Evolutionary conservation across 345 rosid genomes (phyloP).

Genomic region (Anastatica hierochuntica): DNA sequence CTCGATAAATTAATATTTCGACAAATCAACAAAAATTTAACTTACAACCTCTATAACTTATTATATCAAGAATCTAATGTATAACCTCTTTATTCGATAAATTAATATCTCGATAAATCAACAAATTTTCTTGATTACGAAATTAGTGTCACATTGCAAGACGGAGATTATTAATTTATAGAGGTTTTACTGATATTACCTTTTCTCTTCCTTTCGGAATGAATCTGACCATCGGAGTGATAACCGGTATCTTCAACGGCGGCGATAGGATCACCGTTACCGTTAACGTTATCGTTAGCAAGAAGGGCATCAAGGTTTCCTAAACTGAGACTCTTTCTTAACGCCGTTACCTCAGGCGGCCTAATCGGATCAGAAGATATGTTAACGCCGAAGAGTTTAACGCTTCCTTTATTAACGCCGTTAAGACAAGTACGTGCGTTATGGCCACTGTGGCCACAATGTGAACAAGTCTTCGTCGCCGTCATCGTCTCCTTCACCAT

Average conservation of each 20-base stretch:
- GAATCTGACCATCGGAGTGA: conserved; percentile 44
- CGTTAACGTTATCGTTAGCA: not conserved
- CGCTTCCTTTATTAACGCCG: conserved; percentile 13
- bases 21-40: too few relatives aligned
- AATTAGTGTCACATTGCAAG: too few relatives aligned
- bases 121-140: too few relatives aligned
- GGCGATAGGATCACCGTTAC: conserved; percentile 10
- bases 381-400: conserved; percentile 53
- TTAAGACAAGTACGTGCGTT: conserved; percentile 40
- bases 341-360: conserved; percentile 15
- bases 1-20: too few relatives aligned
- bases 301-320: conserved; percentile 25
- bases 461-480: conserved; percentile 34
- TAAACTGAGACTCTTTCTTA: conserved; percentile 37
- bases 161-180: too few relatives aligned
- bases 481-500: conserved; percentile 18
- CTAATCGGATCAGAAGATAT: conserved; percentile 22
- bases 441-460: conserved; percentile 41
- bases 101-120: too few relatives aligned
- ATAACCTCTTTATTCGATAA: too few relatives aligned
- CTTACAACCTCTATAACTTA: too few relatives aligned
- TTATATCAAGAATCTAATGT: too few relatives aligned
- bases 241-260: conserved; percentile 31
- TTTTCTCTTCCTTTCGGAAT: conserved; percentile 26
- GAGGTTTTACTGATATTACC: too few relatives aligned